Evolutionary conservation across 179 eudicot species (phyloP).

Genomic region (Nepenthes alata): DNA sequence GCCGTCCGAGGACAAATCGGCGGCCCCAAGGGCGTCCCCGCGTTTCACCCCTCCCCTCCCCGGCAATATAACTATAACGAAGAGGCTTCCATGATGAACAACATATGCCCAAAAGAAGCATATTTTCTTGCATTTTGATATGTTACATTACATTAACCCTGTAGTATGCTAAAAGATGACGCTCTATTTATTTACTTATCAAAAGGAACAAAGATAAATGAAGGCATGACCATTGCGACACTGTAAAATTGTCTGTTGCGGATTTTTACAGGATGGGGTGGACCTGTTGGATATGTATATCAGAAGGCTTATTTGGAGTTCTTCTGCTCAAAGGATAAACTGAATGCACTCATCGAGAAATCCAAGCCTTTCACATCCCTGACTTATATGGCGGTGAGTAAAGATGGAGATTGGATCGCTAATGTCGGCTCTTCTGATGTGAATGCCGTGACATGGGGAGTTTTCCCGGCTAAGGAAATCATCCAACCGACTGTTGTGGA

Average conservation of each 20-base stretch:
- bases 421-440: slow-evolving; percentile 44
- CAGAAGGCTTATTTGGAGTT: slow-evolving; percentile 94
- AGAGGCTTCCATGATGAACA: too few relatives aligned
- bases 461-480: slow-evolving; percentile 86
- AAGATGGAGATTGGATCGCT: slow-evolving; percentile 57
- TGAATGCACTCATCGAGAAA: slow-evolving; percentile 57
- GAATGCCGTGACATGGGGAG: slow-evolving; percentile 98
- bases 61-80: too few relatives aligned
- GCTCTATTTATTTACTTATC: too few relatives aligned
- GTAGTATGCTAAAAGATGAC: too few relatives aligned
- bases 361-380: slow-evolving; percentile 42
- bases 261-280: slow-evolving; percentile 83
- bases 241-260: not conserved
- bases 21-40: too few relatives aligned
- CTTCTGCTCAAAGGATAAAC: slow-evolving; percentile 73
- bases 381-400: slow-evolving; percentile 83
- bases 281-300: slow-evolving; percentile 80
- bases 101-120: too few relatives aligned
- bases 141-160: too few relatives aligned
- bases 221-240: not conserved
- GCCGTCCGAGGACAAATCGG: too few relatives aligned
- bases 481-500: slow-evolving; percentile 94
- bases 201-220: too few relatives aligned
- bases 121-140: too few relatives aligned
- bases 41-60: too few relatives aligned